Evolutionary conservation across 768 basidiomycete species (phyloP).

Genomic region (Xerocomellus intermedius): DNA sequence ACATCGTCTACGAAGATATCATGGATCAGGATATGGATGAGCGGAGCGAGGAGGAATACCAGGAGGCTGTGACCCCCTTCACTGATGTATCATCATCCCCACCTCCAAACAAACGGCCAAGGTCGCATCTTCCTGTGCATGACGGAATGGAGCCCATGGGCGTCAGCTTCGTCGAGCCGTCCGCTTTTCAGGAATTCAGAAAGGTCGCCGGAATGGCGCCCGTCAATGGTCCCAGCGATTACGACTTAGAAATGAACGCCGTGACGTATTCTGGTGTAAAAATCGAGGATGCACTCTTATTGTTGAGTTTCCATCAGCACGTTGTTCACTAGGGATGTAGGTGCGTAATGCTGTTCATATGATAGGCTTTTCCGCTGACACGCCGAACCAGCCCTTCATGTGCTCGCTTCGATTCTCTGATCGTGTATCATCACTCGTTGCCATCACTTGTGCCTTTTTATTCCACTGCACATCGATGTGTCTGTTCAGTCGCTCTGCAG

Average conservation of each 20-base stretch:
- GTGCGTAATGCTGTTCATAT: constrained; percentile 13
- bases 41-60: constrained; percentile 66
- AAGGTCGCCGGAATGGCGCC: constrained; percentile 36
- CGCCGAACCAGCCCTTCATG: constrained; percentile 12
- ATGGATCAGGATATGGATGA: constrained; percentile 51
- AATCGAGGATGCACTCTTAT: constrained; percentile 71
- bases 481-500: constrained; percentile 17
- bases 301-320: constrained; percentile 74
- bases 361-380: constrained; percentile 9
- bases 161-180: constrained; percentile 39
- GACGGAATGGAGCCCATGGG: constrained; percentile 33
- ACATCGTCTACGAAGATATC: constrained; percentile 43
- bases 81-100: constrained; percentile 49
- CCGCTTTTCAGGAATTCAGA: constrained; percentile 48
- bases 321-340: constrained; percentile 47
- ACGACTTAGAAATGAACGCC: constrained; percentile 28
- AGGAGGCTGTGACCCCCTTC: constrained; percentile 73
- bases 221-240: constrained; percentile 21
- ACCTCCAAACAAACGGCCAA: constrained; percentile 32
- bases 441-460: constrained; percentile 9
- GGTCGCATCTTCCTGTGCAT: constrained; percentile 31
- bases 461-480: constrained; percentile 9
- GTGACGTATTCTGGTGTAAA: constrained; percentile 51
- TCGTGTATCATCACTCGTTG: constrained; percentile 21
- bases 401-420: constrained; percentile 14